Evolutionary conservation across 306 rosid species (phyloP).

Genomic region (Sindora glabra): DNA sequence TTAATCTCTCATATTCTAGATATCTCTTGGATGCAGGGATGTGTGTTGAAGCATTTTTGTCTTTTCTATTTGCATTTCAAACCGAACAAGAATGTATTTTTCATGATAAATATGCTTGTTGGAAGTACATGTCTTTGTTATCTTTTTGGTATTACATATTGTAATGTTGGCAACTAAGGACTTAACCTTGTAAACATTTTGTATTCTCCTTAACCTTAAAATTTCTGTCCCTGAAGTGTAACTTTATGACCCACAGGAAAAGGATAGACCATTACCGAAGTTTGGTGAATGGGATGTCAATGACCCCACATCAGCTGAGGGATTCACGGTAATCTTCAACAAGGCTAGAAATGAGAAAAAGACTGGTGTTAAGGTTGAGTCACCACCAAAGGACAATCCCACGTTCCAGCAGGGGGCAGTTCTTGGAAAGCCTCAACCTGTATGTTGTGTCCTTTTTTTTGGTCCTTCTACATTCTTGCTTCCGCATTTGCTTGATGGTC

Average conservation of each 20-base stretch:
- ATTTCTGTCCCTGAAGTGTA: neutral
- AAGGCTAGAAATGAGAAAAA: slow-evolving; percentile 69
- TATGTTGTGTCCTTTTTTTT: slow-evolving; percentile 18
- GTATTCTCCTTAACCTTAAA: neutral
- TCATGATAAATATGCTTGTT: neutral
- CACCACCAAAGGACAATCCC: slow-evolving; percentile 42
- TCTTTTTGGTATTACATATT: neutral
- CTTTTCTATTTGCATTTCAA: too few species aligned
- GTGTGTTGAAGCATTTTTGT: too few species aligned
- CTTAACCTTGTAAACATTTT: neutral
- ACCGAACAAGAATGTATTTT: neutral
- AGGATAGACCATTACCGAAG: slow-evolving; percentile 56
- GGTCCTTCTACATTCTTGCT: neutral
- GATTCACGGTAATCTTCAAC: slow-evolving; percentile 71
- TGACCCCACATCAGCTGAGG: slow-evolving; percentile 74
- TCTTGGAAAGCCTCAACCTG: slow-evolving; percentile 59
- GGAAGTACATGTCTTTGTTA: neutral
- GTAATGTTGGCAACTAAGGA: neutral
- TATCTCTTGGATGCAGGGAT: too few species aligned
- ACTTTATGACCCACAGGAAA: slow-evolving; percentile 32
- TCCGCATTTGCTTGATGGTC: neutral
- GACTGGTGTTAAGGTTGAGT: slow-evolving; percentile 36
- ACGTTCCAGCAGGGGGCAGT: slow-evolving; percentile 36
- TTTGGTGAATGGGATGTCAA: slow-evolving; percentile 89
- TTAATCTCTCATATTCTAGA: too few species aligned